Conservation (phyloP, 2,329 filamentous ascomycete genomes). For the Fusarium sp. region DNA sequence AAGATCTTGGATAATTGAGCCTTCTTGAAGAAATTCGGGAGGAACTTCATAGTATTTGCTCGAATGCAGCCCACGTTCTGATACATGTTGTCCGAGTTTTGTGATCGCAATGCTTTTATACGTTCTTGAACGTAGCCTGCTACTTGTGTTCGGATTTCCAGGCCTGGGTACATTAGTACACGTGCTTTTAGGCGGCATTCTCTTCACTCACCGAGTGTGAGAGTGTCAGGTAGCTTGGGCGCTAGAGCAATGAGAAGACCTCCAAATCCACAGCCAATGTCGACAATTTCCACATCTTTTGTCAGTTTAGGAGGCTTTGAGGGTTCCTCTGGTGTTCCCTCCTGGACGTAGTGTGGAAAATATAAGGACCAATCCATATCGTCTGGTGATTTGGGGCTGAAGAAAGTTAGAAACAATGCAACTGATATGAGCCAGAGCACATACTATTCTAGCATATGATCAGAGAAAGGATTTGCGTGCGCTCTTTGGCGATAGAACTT, state of each 20-base stretch:
- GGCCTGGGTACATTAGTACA: conserved; percentile 61
- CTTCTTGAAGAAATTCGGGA: conserved; percentile 95
- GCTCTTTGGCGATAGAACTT: conserved; percentile 96
- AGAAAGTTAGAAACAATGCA: conserved; percentile 18
- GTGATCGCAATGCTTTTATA: conserved; percentile 80
- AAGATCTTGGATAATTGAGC: conserved; percentile 90
- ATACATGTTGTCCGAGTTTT: conserved; percentile 69
- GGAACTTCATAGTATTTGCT: conserved; percentile 98
- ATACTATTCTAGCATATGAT: conserved; percentile 90
- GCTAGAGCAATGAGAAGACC: conserved; percentile 88
- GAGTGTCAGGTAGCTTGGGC: conserved; percentile 80
- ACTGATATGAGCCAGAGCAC: conserved; percentile 13
- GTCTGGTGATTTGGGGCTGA: conserved; percentile 79
- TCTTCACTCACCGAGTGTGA: conserved; percentile 76
- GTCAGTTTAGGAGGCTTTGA: conserved; percentile 43
- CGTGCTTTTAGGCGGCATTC: not conserved
- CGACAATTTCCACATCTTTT: conserved; percentile 87
- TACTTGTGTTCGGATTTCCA: conserved; percentile 93
- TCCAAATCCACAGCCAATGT: conserved; percentile 97
- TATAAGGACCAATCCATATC: conserved; percentile 92
- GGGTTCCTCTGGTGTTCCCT: conserved; percentile 49
- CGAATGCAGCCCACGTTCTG: conserved; percentile 91
- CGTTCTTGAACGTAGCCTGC: conserved; percentile 91
- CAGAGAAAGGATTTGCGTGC: conserved; percentile 97
- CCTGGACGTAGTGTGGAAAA: conserved; percentile 77